phyloP scores from a whole-genome alignment of 106 monocot species.

The Acorus gramineus region DNA sequence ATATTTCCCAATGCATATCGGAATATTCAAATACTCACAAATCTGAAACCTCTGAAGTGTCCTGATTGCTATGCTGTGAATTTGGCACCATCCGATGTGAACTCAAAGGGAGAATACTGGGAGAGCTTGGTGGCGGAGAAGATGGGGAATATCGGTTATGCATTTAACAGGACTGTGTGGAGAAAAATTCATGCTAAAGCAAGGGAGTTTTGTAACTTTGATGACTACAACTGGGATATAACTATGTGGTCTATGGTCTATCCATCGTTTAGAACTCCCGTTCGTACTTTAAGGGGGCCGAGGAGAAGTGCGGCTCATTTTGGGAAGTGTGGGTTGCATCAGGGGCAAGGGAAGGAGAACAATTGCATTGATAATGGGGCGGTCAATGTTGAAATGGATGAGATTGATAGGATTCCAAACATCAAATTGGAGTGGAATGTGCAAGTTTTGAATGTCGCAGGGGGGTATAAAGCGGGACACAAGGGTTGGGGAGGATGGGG shows the following conservation, averaged over 20 bases:
- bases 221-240: constrained; percentile 99
- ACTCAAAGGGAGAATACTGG: constrained; percentile 69
- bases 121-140: constrained; percentile 65
- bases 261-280: constrained; percentile 64
- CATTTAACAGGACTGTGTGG: constrained; percentile 91
- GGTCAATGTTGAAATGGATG: constrained; percentile 36
- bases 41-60: constrained; percentile 59
- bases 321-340: constrained; percentile 94
- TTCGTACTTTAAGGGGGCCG: constrained; percentile 70
- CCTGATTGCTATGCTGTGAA: constrained; percentile 74
- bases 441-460: constrained; percentile 31
- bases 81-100: constrained; percentile 85
- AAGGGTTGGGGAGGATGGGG: constrained; percentile 99
- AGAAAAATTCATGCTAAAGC: constrained; percentile 78
- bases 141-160: constrained; percentile 90
- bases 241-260: constrained; percentile 95
- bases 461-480: constrained; percentile 72
- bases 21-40: constrained; percentile 57
- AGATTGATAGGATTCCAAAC: constrained; percentile 49
- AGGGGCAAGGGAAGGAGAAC: constrained; percentile 52
- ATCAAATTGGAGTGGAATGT: constrained; percentile 64
- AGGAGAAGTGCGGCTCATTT: constrained; percentile 81
- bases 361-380: constrained; percentile 60
- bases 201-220: constrained; percentile 76
- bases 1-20: constrained; percentile 89